These are phyloP conservation scores for Populus nigra DNA, from an alignment of 345 rosid genomes.

Conservation along the genomic window DNA sequence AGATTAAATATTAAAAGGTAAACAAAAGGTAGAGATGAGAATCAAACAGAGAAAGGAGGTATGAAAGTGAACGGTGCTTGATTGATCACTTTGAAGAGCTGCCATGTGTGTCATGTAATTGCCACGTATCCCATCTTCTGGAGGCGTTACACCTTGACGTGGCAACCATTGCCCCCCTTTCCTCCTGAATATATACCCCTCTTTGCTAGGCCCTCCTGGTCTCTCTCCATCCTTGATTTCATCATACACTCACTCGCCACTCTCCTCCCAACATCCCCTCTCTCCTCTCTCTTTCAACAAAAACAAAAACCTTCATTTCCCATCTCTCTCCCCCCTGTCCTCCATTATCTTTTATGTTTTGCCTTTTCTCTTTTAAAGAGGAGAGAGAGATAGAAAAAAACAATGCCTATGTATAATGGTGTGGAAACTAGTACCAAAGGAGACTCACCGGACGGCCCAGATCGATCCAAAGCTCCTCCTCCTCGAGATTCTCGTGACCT, in stretches of 20 bases:
- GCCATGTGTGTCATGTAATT: constrained; percentile 38
- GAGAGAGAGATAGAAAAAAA: neutral
- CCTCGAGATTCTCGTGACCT: constrained; percentile 43
- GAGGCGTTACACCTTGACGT: constrained; percentile 42
- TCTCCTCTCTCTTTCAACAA: neutral
- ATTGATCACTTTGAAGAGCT: constrained; percentile 18
- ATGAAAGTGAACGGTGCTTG: constrained; percentile 20
- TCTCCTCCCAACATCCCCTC: neutral
- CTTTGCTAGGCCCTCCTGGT: neutral
- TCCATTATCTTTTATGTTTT: neutral
- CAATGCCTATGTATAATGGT: constrained; percentile 41
- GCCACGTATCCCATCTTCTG: constrained; percentile 50
- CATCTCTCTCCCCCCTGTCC: neutral
- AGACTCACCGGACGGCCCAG: constrained; percentile 30
- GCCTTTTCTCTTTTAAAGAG: neutral
- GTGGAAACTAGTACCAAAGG: constrained; percentile 28
- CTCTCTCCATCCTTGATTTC: neutral
- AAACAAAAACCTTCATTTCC: neutral
- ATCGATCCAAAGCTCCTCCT: constrained; percentile 32
- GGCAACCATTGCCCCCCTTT: constrained; percentile 44
- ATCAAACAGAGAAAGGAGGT: neutral
- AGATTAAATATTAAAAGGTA: too few species aligned
- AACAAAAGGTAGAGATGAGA: neutral
- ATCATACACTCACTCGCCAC: neutral
- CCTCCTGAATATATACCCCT: constrained; percentile 41